These are phyloP conservation scores for Starmerella lactis-condensi DNA, from an alignment of 805 yeast genomes.

Conservation along the genomic window DNA sequence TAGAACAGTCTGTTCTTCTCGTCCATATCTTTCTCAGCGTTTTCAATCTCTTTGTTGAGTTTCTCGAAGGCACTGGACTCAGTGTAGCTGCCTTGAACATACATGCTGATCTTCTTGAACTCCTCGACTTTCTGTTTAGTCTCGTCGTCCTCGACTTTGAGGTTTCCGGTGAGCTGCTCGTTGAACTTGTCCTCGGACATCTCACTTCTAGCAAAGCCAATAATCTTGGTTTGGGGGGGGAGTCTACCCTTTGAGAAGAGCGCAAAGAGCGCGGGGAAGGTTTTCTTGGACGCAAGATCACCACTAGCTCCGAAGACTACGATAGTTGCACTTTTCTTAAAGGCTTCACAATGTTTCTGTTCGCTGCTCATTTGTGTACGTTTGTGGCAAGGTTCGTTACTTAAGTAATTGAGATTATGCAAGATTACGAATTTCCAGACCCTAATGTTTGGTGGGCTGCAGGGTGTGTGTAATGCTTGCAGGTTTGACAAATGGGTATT, in stretches of 20 bases:
- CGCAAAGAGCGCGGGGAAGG: slow-evolving; percentile 29
- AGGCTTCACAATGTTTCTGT: not conserved
- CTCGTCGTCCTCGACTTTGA: slow-evolving; percentile 36
- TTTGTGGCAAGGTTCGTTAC: too few relatives aligned
- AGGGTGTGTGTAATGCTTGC: too few relatives aligned
- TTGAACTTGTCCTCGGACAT: slow-evolving; percentile 49
- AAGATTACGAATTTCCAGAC: too few relatives aligned
- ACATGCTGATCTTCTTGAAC: slow-evolving; percentile 48
- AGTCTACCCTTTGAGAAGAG: slow-evolving; percentile 52
- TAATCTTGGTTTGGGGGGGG: slow-evolving; percentile 49
- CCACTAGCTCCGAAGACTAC: slow-evolving; percentile 19
- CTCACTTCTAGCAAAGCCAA: slow-evolving; percentile 84
- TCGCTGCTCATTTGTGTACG: not conserved
- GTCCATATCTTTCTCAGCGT: slow-evolving; percentile 34
- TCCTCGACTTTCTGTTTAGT: slow-evolving; percentile 29
- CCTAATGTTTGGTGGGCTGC: too few relatives aligned
- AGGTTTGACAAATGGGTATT: too few relatives aligned
- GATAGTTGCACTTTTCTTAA: slow-evolving; percentile 15
- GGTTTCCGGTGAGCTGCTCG: slow-evolving; percentile 42
- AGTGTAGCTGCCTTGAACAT: slow-evolving; percentile 68
- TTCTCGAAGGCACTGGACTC: slow-evolving; percentile 49
- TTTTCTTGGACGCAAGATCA: slow-evolving; percentile 25
- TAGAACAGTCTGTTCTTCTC: slow-evolving; percentile 69
- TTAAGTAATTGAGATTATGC: too few relatives aligned
- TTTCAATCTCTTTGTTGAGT: slow-evolving; percentile 37